Base-by-base conservation (phyloP, 2,329 filamentous ascomycete genomes). In the Colletotrichum navitas region DNA sequence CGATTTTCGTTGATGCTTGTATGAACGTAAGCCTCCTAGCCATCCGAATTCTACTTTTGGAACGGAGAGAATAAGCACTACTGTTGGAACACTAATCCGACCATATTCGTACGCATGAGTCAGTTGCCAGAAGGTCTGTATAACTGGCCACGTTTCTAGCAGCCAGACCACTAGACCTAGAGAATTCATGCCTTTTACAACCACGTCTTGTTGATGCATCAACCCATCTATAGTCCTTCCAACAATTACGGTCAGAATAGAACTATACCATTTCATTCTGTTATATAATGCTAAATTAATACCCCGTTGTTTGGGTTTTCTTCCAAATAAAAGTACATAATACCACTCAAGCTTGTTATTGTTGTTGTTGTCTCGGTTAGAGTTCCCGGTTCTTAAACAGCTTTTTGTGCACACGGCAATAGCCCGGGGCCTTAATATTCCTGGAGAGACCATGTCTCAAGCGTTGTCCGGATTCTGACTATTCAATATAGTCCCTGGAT, bases 371-470 rank as follows among this genome's bases (percentile, higher is more conserved):
- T 10, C 32, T 24, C 6, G 32, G 8, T 39, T 16, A 3, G 11
- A 3, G 10, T 10, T 8, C 5, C 39, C 21, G 11, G 32, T 14
- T 16, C 12, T 2, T 8, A 1, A 21, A 4, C 54, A 10, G 21
- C 10, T 24, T 39, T 2, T 2, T 39, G 14, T 21, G 10, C 6
- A 14, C 11, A 5, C 0, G 3, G 5, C 2, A 1, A 8, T 16
- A 5, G 12, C 34, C 16, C 6, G 14, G n/a, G 21, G 3, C 7
- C 14, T 8, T 10, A 39, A 1, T 7, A 32, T 2, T n/a, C 14
- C 34, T 21, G 5, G 4, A 16, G 3, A 24, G 5, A 36, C 5
- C 3, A 14, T 10, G 21, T 56, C 6, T 16, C 34, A 24, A 4
- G 32, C 10, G 32, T 10, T 4, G 11, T 16, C 3, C 2, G 14